phyloP scores from a whole-genome alignment of 2,329 filamentous ascomycete species.

The Colletotrichum tropicale region DNA sequence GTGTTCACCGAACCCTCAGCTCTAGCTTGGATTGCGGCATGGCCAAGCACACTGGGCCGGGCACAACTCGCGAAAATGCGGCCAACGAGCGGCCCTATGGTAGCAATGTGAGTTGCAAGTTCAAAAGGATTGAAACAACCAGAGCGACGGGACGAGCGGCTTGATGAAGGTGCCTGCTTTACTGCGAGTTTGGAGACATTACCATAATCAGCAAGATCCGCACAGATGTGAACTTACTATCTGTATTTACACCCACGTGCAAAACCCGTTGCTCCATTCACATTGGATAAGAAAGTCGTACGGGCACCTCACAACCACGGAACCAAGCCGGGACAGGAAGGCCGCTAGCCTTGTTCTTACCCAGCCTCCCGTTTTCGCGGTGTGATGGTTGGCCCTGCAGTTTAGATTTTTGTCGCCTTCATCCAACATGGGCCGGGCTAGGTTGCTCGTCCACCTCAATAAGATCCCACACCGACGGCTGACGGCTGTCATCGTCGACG shows the following conservation, averaged over 20 bases:
- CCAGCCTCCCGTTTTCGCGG: background rate
- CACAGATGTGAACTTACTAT: background rate
- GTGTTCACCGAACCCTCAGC: background rate
- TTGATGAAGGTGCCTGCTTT: background rate
- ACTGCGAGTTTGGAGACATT: background rate
- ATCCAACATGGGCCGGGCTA: background rate
- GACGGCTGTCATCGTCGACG: background rate
- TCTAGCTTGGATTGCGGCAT: background rate
- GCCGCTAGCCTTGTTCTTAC: background rate
- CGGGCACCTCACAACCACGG: background rate
- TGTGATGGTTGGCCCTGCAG: background rate
- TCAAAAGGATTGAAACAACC: background rate
- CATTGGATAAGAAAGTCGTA: background rate
- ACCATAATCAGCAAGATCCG: background rate
- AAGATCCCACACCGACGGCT: background rate
- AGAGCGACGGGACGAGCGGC: background rate
- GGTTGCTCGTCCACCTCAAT: background rate
- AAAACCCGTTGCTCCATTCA: background rate
- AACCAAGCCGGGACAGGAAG: constrained; percentile 12
- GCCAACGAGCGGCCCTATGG: background rate
- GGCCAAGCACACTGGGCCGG: background rate
- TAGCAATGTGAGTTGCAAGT: background rate
- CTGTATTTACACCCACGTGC: background rate
- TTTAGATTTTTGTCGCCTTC: background rate
- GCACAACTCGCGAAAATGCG: background rate